A percentile compares a stretch with the other conserved stretches of the same genome.
These are phyloP conservation scores for Metschnikowia noctiluminum DNA, from an alignment of 805 yeast species.

Conservation along the genomic window DNA sequence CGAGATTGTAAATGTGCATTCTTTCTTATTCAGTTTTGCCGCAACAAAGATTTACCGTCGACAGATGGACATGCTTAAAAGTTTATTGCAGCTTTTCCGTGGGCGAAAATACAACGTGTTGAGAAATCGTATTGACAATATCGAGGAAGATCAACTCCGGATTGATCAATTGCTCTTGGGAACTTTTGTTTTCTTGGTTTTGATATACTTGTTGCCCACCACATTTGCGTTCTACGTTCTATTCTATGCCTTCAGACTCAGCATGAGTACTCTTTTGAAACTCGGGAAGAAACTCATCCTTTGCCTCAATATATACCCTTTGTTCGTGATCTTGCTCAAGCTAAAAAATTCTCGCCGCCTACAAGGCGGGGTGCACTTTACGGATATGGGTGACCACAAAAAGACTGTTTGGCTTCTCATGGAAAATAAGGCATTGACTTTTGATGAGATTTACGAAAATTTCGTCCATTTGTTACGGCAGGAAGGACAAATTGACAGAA, in stretches of 20 bases:
- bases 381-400: conserved; percentile 15
- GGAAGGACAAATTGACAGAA: conserved; percentile 17
- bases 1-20: conserved; percentile 63
- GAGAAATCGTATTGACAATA: conserved; percentile 80
- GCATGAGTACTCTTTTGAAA: conserved; percentile 47
- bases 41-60: conserved; percentile 76
- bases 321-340: conserved; percentile 76
- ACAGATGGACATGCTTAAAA: conserved; percentile 63
- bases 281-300: conserved; percentile 58
- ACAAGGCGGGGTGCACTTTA: conserved; percentile 50
- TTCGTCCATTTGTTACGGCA: conserved; percentile 20
- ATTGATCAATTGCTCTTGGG: conserved; percentile 86
- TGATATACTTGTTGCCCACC: conserved; percentile 80
- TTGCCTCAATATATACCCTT: conserved; percentile 76
- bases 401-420: conserved; percentile 27
- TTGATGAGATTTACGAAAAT: conserved; percentile 33
- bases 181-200: conserved; percentile 78
- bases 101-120: conserved; percentile 86
- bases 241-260: conserved; percentile 60
- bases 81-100: conserved; percentile 78
- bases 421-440: conserved; percentile 37
- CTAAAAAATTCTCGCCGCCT: conserved; percentile 70
- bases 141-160: conserved; percentile 57
- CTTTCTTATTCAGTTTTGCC: conserved; percentile 72
- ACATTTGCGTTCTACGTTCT: conserved; percentile 77